Evolutionary conservation across 2,329 filamentous ascomycete species (phyloP).

Genomic region (Venturia carpophila): DNA sequence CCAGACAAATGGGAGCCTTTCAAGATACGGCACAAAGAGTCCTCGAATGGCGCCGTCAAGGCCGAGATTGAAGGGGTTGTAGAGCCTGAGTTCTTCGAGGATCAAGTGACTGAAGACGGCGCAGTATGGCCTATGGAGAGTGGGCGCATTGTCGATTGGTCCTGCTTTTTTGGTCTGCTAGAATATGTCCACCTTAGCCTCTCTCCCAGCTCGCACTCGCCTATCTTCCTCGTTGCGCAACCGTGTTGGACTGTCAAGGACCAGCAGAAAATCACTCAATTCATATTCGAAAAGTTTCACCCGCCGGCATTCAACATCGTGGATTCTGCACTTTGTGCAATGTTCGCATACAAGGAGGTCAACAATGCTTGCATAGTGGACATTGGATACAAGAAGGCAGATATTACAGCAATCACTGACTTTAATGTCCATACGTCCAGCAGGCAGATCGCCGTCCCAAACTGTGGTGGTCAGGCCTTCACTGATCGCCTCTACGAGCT

Average conservation of each 20-base stretch:
- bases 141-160: constrained; percentile 82
- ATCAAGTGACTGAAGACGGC: constrained; percentile 77
- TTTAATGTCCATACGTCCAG: constrained; percentile 65
- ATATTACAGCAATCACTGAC: constrained; percentile 84
- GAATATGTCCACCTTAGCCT: constrained; percentile 85
- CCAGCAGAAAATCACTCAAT: constrained; percentile 80
- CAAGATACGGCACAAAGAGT: constrained; percentile 55
- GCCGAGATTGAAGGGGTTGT: constrained; percentile 27
- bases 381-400: constrained; percentile 84
- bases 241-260: constrained; percentile 86
- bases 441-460: constrained; percentile 51
- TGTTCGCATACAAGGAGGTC: constrained; percentile 29
- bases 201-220: constrained; percentile 87
- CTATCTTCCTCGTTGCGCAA: constrained; percentile 81
- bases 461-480: constrained; percentile 82
- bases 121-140: constrained; percentile 79
- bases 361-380: constrained; percentile 80
- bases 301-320: constrained; percentile 86
- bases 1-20: constrained; percentile 74
- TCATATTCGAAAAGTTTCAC: constrained; percentile 96
- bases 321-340: constrained; percentile 73
- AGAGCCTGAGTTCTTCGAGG: constrained; percentile 61
- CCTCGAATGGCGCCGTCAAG: constrained; percentile 20
- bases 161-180: constrained; percentile 86
- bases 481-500: constrained; percentile 65